Base-by-base conservation (phyloP, 208 protist species). In the Leishmania lainsoni region DNA sequence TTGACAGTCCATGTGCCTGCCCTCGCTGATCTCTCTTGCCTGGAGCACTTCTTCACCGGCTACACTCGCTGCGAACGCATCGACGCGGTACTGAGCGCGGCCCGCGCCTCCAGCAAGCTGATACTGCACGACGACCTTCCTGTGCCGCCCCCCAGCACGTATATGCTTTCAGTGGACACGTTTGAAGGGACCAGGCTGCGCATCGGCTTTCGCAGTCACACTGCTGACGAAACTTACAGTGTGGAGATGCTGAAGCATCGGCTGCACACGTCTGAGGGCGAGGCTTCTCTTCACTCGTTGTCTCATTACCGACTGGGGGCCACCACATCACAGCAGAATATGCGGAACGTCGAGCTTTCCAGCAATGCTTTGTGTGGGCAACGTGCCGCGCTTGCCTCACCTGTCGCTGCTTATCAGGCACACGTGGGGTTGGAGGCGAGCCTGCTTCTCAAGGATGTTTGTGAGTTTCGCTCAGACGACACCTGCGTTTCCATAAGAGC, bases 201-300 rank as follows among this genome's bases (percentile, higher is more conserved):
- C 16, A 63, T 85, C n/a, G 73, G 81, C 22, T 71, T 78, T 29
- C 76, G 81, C 81, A 85, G 81, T 51, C 70, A 75, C 71, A 76
- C 70, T 16, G 76, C 78, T 26, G 76, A 72, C 35, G 65, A 54
- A 49, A 56, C 59, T 68, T 63, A 61, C 39, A 59, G 51, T 42
- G 16, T 65, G 22, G 45, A 65, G 39, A 29, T 48, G 61, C 77
- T 85, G 51, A 65, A 81, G 72, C 45, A 70, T 16, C 29, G 12
- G 42, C 71, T 58, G 42, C 29, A 51, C 71, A 29, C 45, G 22
- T 32, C 58, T 6, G 77, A 77, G 49, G n/a, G 42, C 56, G 72
- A 79, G 22, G 61, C 59, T 29, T n/a, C 72, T 22, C 39, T 78
- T 32, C 42, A 52, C 56, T 16, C n/a, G 3, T 14, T 58, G 63